Conservation (phyloP, 305 asterid genomes). For the Fraxinus xanthoxyloides region DNA sequence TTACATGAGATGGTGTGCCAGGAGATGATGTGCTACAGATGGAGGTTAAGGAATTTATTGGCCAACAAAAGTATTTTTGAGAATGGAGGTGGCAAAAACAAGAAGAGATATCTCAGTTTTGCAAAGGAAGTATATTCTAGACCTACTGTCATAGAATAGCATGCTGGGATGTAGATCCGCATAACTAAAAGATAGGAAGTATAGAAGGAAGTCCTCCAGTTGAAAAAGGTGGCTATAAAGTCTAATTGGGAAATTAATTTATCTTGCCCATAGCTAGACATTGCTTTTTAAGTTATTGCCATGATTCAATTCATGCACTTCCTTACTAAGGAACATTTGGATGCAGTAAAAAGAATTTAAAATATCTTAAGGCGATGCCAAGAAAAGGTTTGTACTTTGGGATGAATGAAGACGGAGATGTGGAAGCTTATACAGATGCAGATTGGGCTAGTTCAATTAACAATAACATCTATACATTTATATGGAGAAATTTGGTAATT, state of each 20-base stretch:
- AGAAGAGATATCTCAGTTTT: background rate
- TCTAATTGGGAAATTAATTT: background rate
- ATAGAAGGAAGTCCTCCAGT: background rate
- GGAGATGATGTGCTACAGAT: background rate
- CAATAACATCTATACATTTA: too few species aligned
- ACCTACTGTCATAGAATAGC: background rate
- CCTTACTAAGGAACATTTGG: background rate
- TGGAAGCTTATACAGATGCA: background rate
- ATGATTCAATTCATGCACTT: background rate
- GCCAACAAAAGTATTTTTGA: background rate
- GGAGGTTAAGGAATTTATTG: background rate
- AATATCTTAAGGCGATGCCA: background rate
- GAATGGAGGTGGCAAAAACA: background rate
- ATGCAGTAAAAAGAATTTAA: background rate
- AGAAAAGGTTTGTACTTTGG: background rate
- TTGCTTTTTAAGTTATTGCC: background rate
- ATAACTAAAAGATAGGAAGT: background rate
- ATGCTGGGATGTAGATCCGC: background rate
- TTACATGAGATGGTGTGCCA: background rate
- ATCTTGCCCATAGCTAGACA: background rate
- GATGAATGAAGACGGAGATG: background rate
- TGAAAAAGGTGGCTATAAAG: background rate
- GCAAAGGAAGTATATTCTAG: background rate
- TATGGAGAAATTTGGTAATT: background rate
- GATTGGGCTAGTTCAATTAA: background rate